A percentile compares a stretch with the other conserved stretches of the same genome.
These are phyloP conservation scores for Rhododendron simsii DNA, from an alignment of 148 eudicot species.

Conservation along the genomic window DNA sequence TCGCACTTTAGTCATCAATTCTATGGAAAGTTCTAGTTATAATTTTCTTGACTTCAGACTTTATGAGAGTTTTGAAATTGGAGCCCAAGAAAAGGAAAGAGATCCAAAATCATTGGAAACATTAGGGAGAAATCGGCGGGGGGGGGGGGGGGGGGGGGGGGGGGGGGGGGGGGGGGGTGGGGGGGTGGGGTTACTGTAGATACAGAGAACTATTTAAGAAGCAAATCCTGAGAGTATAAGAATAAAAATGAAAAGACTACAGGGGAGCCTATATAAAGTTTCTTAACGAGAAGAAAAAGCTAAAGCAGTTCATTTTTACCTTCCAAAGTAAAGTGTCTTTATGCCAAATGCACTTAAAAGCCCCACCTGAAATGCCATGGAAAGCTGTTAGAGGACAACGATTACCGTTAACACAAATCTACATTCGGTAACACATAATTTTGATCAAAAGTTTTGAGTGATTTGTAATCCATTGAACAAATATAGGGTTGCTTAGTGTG, in stretches of 20 bases:
- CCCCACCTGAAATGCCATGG: conserved; percentile 53
- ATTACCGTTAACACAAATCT: background rate
- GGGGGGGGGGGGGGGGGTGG: no score
- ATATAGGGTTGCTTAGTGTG: background rate
- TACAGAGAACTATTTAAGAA: background rate
- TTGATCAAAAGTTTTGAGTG: background rate
- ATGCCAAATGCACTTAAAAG: conserved; percentile 77
- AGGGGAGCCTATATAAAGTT: background rate
- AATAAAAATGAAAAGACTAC: background rate
- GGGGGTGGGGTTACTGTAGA: background rate
- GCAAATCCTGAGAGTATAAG: background rate
- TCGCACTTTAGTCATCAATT: background rate
- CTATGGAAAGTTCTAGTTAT: background rate
- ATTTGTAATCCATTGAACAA: background rate
- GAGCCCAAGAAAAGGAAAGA: background rate
- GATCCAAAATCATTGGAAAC: background rate
- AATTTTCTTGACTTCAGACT: background rate
- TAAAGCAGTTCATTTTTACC: conserved; percentile 33
- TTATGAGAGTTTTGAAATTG: background rate
- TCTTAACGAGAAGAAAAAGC: background rate
- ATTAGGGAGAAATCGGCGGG: background rate
- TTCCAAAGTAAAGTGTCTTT: conserved; percentile 85
- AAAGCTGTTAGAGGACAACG: conserved; percentile 15
- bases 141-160: background rate
- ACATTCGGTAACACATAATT: background rate